These are phyloP conservation scores for Chlorella sp. DNA, from an alignment of 139 green algal genomes.

Conservation along the genomic window DNA sequence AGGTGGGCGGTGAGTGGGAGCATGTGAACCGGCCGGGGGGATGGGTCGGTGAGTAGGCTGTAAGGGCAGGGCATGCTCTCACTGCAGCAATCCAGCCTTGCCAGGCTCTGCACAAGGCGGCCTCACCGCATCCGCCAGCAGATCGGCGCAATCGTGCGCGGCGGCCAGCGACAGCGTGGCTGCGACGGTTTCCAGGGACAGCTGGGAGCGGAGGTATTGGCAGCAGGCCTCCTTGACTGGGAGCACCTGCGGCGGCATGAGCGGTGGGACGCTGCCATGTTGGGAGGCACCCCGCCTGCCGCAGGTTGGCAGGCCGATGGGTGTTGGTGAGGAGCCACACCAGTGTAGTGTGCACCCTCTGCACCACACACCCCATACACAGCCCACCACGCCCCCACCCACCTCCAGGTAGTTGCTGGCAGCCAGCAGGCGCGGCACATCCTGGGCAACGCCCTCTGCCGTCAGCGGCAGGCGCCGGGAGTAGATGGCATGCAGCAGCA, in stretches of 20 bases:
- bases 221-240: slow-evolving; percentile 28
- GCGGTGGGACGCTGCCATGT: not conserved
- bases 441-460: not conserved
- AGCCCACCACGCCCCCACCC: not conserved
- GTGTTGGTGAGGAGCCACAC: too few relatives aligned
- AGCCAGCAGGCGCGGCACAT: slow-evolving; percentile 16
- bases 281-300: too few relatives aligned
- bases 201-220: slow-evolving; percentile 21
- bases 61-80: not conserved
- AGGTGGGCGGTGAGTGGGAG: not conserved
- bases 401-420: slow-evolving; percentile 34
- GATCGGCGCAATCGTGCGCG: slow-evolving; percentile 28
- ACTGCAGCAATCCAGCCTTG: not conserved
- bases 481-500: slow-evolving; percentile 55
- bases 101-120: not conserved
- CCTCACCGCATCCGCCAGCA: slow-evolving; percentile 21
- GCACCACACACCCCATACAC: too few relatives aligned
- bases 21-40: not conserved
- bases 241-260: not conserved
- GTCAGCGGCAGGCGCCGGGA: slow-evolving; percentile 15
- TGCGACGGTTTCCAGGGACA: slow-evolving; percentile 26
- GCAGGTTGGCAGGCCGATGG: too few relatives aligned
- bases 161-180: slow-evolving; percentile 35
- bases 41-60: not conserved
- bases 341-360: too few relatives aligned